These are phyloP conservation scores for Candida montana DNA, from an alignment of 805 yeast species.

Conservation along the genomic window DNA sequence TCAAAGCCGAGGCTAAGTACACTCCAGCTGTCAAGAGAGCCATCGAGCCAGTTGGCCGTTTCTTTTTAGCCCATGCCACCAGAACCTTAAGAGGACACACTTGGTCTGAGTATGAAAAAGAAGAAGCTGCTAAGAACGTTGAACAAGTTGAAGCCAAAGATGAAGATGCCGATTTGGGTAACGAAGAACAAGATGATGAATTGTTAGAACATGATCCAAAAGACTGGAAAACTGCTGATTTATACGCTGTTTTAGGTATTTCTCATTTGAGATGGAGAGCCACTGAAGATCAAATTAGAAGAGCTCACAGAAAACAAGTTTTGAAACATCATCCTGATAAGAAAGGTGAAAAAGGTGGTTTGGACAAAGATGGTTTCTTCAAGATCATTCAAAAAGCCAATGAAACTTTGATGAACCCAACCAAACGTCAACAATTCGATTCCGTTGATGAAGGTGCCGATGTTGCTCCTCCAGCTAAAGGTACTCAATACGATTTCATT, in stretches of 20 bases:
- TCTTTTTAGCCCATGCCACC: conserved; percentile 92
- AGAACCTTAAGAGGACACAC: conserved; percentile 95
- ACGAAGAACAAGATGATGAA: conserved; percentile 62
- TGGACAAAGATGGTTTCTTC: conserved; percentile 94
- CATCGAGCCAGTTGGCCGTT: conserved; percentile 95
- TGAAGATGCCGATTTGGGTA: conserved; percentile 56
- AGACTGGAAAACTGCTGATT: conserved; percentile 96
- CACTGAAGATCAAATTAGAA: conserved; percentile 86
- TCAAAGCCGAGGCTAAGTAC: conserved; percentile 45
- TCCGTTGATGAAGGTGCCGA: conserved; percentile 90
- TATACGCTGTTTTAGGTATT: conserved; percentile 93
- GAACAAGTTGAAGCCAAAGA: conserved; percentile 53
- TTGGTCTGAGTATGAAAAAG: conserved; percentile 94
- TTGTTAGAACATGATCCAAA: conserved; percentile 88
- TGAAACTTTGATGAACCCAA: conserved; percentile 81
- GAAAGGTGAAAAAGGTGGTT: conserved; percentile 80
- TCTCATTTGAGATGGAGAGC: conserved; percentile 89
- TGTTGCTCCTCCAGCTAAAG: conserved; percentile 69
- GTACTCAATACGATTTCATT: conserved; percentile 71
- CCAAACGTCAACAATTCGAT: conserved; percentile 88
- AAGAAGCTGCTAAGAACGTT: conserved; percentile 88
- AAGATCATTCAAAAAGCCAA: conserved; percentile 96
- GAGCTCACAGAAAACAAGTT: conserved; percentile 96
- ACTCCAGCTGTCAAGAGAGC: conserved; percentile 69
- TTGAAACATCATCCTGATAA: conserved; percentile 98